Evolutionary conservation across 2,329 filamentous ascomycete species (phyloP).

Genomic region (Sporothrix inflata): DNA sequence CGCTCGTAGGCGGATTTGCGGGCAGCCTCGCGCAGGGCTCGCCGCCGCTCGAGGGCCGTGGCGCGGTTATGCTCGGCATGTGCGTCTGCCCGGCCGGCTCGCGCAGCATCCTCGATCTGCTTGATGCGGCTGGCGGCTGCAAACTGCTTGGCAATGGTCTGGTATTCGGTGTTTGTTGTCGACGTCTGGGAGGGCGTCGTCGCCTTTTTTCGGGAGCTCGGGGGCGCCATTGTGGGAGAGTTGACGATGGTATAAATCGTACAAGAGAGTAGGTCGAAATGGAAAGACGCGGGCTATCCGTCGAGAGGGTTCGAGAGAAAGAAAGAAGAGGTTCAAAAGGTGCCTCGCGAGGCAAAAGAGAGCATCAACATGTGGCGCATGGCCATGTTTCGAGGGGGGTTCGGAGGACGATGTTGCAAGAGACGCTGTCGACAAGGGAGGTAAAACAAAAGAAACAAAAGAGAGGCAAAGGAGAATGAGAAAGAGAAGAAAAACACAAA

Average conservation of each 20-base stretch:
- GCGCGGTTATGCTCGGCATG: slow-evolving; percentile 34
- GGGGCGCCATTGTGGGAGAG: slow-evolving; percentile 30
- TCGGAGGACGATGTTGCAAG: background rate
- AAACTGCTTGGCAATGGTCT: slow-evolving; percentile 58
- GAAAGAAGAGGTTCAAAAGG: background rate
- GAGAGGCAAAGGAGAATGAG: background rate
- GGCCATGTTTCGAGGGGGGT: slow-evolving; percentile 21
- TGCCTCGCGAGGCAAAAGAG: slow-evolving; percentile 24
- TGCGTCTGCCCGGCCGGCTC: slow-evolving; percentile 39
- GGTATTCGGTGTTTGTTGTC: slow-evolving; percentile 48
- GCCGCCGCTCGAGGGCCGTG: slow-evolving; percentile 49
- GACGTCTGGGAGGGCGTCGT: slow-evolving; percentile 16
- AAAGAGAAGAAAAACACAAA: slow-evolving; percentile 12
- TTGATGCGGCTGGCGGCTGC: slow-evolving; percentile 57
- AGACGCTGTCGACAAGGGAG: background rate
- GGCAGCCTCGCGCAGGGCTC: slow-evolving; percentile 51
- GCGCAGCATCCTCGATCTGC: slow-evolving; percentile 44
- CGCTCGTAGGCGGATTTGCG: slow-evolving; percentile 56
- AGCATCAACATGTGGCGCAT: slow-evolving; percentile 18
- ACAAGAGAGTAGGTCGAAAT: background rate
- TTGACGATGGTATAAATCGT: background rate
- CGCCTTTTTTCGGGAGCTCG: slow-evolving; percentile 37
- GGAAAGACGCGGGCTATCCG: background rate
- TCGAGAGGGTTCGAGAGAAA: background rate
- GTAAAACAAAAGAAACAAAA: background rate